A percentile compares a stretch with the other conserved stretches of the same genome.
Evolutionary conservation across 2,329 filamentous ascomycete genomes (phyloP).

Genomic region (Cladosporium colombiae): DNA sequence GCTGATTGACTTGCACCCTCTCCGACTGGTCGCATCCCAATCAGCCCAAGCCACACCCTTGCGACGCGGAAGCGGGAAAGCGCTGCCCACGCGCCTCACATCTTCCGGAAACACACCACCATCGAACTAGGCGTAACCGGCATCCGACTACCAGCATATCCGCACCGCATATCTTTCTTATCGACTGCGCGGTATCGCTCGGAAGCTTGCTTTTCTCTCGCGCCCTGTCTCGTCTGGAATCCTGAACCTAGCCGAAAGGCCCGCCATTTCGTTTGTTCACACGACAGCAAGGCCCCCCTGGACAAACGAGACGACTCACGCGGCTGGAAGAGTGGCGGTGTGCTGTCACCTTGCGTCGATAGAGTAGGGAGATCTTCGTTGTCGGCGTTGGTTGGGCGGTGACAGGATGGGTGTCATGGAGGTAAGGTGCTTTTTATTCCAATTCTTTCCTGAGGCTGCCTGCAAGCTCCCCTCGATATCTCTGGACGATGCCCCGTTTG

Average conservation of each 20-base stretch:
- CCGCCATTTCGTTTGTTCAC: conserved; percentile 19
- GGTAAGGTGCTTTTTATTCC: conserved; percentile 22
- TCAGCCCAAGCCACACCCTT: conserved; percentile 8
- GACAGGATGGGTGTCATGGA: conserved; percentile 23
- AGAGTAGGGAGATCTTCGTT: conserved; percentile 12
- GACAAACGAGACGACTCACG: conserved; percentile 14
- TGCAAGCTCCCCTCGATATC: background rate
- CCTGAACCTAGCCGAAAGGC: conserved; percentile 8
- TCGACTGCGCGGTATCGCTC: conserved; percentile 14
- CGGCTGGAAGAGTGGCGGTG: conserved; percentile 18
- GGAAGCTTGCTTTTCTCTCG: conserved; percentile 18
- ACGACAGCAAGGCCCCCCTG: conserved; percentile 15
- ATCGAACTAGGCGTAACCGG: conserved; percentile 11
- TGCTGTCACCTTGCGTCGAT: conserved; percentile 18
- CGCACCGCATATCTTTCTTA: conserved; percentile 17
- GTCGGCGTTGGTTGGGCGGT: conserved; percentile 8
- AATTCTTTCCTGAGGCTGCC: background rate
- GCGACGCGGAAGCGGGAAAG: conserved; percentile 19
- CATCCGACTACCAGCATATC: conserved; percentile 15
- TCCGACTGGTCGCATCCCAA: conserved; percentile 2
- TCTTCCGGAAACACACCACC: conserved; percentile 17
- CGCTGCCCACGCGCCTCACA: conserved; percentile 9
- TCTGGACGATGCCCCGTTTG: conserved; percentile 11
- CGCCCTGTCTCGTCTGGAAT: conserved; percentile 15
- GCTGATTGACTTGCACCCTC: background rate